Evolutionary conservation across 768 basidiomycete genomes (phyloP), one percentile per base, ranked within the genome.

Genomic region (Rhizopogon vesiculosus): DNA sequence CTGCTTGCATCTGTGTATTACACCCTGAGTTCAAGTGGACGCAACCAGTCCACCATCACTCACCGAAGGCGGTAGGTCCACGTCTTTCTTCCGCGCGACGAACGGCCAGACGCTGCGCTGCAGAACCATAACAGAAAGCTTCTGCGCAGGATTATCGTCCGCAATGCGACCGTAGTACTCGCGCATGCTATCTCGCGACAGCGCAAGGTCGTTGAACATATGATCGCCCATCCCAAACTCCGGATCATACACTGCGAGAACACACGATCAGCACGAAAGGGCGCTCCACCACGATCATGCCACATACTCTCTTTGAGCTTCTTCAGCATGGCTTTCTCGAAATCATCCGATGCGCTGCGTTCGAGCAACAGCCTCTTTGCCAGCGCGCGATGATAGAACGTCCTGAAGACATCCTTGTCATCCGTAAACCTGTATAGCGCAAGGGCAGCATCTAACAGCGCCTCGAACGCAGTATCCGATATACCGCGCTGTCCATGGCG

Each of bases 221-320:
- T 92, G 85, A 62, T 93, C 91, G 49, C 93, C 93, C 74, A 89
- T 89, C 7, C 88, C 90, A 64, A 98, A 98, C 57, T 96, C 94
- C 10, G 94, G 89, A 66, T 98, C 97, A 63, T 95, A 96, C 51
- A 88, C 96, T 96, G 64, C 45, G 53, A 25, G 25, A 5, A 45
- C 48, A 53, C 25, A 46, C 35, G 22, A 43, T 50, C 40, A 43
- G 69, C 75, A 44, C 29, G 22, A 28, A 60, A 53, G 43, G n/a
- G 3, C 7, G n/a, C n/a, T 19, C 2, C 25, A 39, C 22, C 2
- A 25, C 9, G 6, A 35, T 25, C 19, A 28, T 42, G 46, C 5
- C 43, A 84, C 91, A 64, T 61, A 84, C 84, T 73, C 59, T 92
- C 86, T 74, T 91, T 91, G 57, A 99, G 75, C 70, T 89, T 89